Base-by-base conservation (phyloP, 768 basidiomycete genomes). In the Hebeloma cylindrosporum region DNA sequence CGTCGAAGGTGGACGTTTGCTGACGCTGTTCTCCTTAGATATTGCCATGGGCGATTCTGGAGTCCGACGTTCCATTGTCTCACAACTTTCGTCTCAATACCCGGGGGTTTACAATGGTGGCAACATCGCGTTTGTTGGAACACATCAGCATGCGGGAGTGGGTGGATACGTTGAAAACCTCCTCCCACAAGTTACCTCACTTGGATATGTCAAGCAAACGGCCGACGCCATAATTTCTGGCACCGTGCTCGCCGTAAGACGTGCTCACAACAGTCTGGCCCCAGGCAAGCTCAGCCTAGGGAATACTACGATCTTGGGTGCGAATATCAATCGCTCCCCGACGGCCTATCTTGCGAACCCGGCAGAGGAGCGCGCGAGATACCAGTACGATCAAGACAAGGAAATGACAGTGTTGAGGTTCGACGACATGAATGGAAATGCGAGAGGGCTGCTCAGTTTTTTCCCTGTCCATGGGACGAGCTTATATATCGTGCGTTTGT, bases 41-140 rank as follows among this genome's bases (percentile, higher is more conserved):
- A 87, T 88, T 39, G 85, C 80, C 30, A 88, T 89, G 83, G 88
- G 88, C 8, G 88, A 89, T 62, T 80, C 78, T 2, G 88, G 86
- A 18, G 67, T 88, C 27, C 82, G 87, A 23, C 79, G 85, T 20
- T 76, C 79, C 10, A 80, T 91, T 52, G 74, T 90, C 21, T 59
- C 71, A 3, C 65, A 75, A 29, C 72, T 90, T 7, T 72, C 80
- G 5, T 51, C 70, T 7, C 64, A 73, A 32, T 86, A 76, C 57
- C 79, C 83, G 1, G 79, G 78, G 1, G 48, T 88, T 1, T 91
- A 89, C 64, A 78, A 71, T 8, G 66, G 82, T 50, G 69, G 67
- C n/a, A 91, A 91, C 52, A 77, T 86, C 45, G 87, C 87, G 2
- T 80, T 90, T 49, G 78, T 83, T 18, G 78, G 81, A 36, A 89